Base-by-base conservation (phyloP, 495 filamentous ascomycete genomes). In the Penicillium cinerascens region DNA sequence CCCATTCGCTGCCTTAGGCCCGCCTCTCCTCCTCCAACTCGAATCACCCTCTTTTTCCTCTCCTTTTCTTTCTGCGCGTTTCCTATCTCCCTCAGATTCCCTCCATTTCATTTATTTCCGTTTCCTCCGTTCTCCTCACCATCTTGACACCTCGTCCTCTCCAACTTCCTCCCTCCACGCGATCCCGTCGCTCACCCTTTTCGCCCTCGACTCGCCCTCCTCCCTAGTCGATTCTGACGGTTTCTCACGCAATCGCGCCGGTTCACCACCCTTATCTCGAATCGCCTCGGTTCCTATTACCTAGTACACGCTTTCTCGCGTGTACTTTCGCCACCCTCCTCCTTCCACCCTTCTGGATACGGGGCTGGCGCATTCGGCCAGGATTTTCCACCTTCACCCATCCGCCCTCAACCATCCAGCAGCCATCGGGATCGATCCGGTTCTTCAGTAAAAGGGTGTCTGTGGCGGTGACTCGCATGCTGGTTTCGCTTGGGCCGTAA, bases 51-150 rank as follows among this genome's bases (percentile, higher is more conserved):
- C 55, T 64, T 64, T 58, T 64, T 58, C 58, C 63, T 67, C 56
- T 63, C 63, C 62, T 65, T 67, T 63, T 63, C 59, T 56, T 48
- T 37, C 62, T 60, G 60, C 61, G 64, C 68, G 61, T 66, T 54
- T 50, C 55, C 62, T 61, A 55, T 57, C 59, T 59, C 59, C 60
- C 56, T 58, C 59, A 47, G 49, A 59, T 63, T 60, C 58, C 52
- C 48, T 61, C 65, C 54, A 59, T 65, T 62, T 61, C 64, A 27
- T 55, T 38, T 40, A 43, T 60, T 42, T 37, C 45, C 26, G 41
- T 21, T 20, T 42, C 62, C 53, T 68, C 56, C 54, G 58, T 58
- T 47, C 57, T 60, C 56, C 54, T 49, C 61, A 55, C 49, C 39
- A 42, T 51, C 45, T 44, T 51, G 41, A 45, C 43, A 49, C 47